phyloP scores from a whole-genome alignment of 768 basidiomycete genomes.

The Rhizopogon vinicolor region DNA sequence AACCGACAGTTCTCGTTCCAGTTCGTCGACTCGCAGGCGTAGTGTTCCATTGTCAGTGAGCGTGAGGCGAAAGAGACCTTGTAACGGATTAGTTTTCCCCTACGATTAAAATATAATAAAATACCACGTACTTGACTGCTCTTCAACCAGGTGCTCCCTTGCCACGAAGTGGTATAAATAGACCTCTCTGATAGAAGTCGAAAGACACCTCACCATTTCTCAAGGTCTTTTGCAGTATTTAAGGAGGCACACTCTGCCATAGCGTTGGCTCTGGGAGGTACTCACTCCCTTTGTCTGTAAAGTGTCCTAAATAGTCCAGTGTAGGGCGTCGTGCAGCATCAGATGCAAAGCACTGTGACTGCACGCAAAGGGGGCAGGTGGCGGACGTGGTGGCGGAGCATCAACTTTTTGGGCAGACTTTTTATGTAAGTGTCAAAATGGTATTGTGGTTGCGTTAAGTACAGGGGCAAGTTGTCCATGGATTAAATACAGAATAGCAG shows the following conservation, averaged over 20 bases:
- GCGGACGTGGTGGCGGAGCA: not conserved
- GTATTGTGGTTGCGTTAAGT: not conserved
- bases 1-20: slow-evolving; percentile 35
- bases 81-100: not conserved
- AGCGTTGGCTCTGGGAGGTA: not conserved
- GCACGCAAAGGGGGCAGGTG: not conserved
- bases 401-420: not conserved
- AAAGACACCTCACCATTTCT: slow-evolving; percentile 2
- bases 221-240: slow-evolving; percentile 3
- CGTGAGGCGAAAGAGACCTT: slow-evolving; percentile 27
- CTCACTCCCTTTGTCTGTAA: not conserved
- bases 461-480: not conserved
- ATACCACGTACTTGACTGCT: slow-evolving; percentile 26
- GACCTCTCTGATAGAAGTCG: not conserved
- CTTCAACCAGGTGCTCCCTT: slow-evolving; percentile 28
- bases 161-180: not conserved
- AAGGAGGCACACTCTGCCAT: slow-evolving; percentile 2
- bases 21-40: slow-evolving; percentile 26
- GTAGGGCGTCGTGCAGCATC: not conserved
- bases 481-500: not conserved
- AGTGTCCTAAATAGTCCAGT: not conserved
- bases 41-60: slow-evolving; percentile 26
- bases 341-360: not conserved
- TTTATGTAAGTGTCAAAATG: not conserved
- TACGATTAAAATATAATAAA: not conserved